Evolutionary conservation across 1,284 basidiomycete species (phyloP).

Genomic region (Gymnopus androsaceus): DNA sequence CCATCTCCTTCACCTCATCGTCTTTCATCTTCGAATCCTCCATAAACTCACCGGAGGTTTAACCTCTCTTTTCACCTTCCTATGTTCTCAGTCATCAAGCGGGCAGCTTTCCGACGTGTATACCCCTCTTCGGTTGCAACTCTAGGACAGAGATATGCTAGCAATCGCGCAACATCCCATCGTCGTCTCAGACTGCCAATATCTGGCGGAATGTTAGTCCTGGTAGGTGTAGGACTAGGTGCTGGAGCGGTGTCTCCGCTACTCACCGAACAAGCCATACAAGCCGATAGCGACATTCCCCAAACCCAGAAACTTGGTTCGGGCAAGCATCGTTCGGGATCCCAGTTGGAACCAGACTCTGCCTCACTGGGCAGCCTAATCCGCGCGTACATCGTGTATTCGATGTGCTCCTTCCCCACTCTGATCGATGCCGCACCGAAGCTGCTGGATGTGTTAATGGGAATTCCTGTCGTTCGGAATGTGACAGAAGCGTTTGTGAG

Average conservation of each 20-base stretch:
- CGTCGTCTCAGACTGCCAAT: neutral
- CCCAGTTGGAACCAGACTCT: too few relatives aligned
- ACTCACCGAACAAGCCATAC: neutral
- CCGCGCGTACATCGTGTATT: slow-evolving; percentile 80
- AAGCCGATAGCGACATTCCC: neutral
- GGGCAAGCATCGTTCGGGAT: too few relatives aligned
- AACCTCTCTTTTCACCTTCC: too few relatives aligned
- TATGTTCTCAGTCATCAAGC: neutral
- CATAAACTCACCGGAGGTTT: too few relatives aligned
- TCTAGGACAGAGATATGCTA: slow-evolving; percentile 2
- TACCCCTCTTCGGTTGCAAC: neutral
- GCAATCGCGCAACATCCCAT: neutral
- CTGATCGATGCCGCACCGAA: slow-evolving; percentile 79
- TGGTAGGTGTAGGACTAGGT: neutral
- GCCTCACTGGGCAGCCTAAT: slow-evolving; percentile 35
- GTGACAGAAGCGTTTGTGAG: slow-evolving; percentile 75
- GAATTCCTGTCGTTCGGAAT: slow-evolving; percentile 63
- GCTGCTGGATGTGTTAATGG: slow-evolving; percentile 63
- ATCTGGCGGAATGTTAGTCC: neutral
- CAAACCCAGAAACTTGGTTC: neutral
- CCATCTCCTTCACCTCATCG: too few relatives aligned
- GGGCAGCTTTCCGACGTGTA: neutral
- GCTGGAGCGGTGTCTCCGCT: neutral
- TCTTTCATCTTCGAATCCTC: too few relatives aligned
- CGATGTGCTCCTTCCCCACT: slow-evolving; percentile 74